phyloP scores from a whole-genome alignment of 2,329 filamentous ascomycete species.

The Ilyonectria destructans region DNA sequence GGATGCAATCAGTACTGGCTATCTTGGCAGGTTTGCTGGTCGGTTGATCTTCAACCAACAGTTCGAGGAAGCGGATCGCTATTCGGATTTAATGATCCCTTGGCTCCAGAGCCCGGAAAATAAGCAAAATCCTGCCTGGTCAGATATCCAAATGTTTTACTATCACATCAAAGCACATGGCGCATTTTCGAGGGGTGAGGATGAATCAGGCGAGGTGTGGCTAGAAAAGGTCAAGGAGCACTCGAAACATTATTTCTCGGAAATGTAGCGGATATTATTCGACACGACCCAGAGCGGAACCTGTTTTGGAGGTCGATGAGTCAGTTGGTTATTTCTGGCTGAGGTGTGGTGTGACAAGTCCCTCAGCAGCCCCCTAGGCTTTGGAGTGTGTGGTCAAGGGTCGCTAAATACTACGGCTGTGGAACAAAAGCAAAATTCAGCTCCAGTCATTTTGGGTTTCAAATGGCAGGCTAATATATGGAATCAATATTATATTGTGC shows the following conservation, averaged over 20 bases:
- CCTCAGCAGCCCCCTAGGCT: too few relatives aligned
- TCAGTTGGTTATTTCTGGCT: too few relatives aligned
- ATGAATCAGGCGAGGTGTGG: background rate
- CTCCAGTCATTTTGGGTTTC: too few relatives aligned
- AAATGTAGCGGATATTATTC: background rate
- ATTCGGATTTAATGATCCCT: background rate
- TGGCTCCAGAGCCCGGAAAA: background rate
- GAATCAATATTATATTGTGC: too few relatives aligned
- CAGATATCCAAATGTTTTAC: slow-evolving; percentile 7
- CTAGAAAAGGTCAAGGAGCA: background rate
- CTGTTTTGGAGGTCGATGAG: too few relatives aligned
- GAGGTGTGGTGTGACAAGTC: too few relatives aligned
- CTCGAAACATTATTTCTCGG: background rate
- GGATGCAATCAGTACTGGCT: background rate
- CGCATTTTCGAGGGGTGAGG: background rate
- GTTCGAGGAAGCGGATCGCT: background rate
- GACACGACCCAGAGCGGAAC: too few relatives aligned
- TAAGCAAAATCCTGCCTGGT: background rate
- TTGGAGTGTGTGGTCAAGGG: too few relatives aligned
- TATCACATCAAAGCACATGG: slow-evolving; percentile 3
- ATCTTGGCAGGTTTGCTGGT: slow-evolving; percentile 9
- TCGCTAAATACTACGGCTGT: too few relatives aligned
- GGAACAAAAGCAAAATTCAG: too few relatives aligned
- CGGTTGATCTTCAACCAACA: background rate
- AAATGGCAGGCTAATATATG: too few relatives aligned